Base-by-base conservation (phyloP, 176 grass and related monocot genomes). In the Cenchrus purpureus region DNA sequence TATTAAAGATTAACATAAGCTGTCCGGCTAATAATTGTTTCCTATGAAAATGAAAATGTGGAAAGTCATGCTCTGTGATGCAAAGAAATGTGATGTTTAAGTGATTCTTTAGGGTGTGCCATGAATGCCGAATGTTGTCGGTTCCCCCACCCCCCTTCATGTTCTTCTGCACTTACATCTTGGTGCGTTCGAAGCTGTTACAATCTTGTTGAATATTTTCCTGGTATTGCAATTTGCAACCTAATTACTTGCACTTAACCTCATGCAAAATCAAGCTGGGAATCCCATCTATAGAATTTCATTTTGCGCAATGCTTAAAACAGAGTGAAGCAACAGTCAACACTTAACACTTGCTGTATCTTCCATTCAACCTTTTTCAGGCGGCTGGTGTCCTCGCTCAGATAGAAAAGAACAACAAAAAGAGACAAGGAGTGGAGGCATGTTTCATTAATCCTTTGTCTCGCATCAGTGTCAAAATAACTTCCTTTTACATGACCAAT, bases 331-430 rank as follows among this genome's bases (percentile, higher is more conserved):
- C 11, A 12, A 63, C 14, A 46, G 16, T 20, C 10, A 22, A 52
- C 12, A 28, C 4, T 71, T 82, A 40, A 40, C 37, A 40, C 15
- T 78, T 29, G 65, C 2, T 19, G 20, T 68, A n/a, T 57, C n/a
- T 52, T 74, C 25, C 19, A 19, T 44, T 57, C 3, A 80, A 77
- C 13, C 42, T 77, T 91, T 15, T 66, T 70, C 89, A 98, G 93
- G 97, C 97, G 71, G 97, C 97, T 5, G 97, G 97, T 71, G 97
- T 98, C 43, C 93, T 98, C 22, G 91, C 97, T 2, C 93, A 98
- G 82, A 98, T 98, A 86, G 97, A 98, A 83, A 95, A 82, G 86
- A 89, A 76, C 82, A 98, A 94, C 86, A 98, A 80, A 73, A 94
- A 92, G 65, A 91, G 83, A 84, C 91, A 98, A 88, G 93, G 91